A percentile compares a stretch with the other conserved stretches of the same genome.
phyloP scores from a whole-genome alignment of 75 land plant species.

The Pseudotsuga menziesii region DNA sequence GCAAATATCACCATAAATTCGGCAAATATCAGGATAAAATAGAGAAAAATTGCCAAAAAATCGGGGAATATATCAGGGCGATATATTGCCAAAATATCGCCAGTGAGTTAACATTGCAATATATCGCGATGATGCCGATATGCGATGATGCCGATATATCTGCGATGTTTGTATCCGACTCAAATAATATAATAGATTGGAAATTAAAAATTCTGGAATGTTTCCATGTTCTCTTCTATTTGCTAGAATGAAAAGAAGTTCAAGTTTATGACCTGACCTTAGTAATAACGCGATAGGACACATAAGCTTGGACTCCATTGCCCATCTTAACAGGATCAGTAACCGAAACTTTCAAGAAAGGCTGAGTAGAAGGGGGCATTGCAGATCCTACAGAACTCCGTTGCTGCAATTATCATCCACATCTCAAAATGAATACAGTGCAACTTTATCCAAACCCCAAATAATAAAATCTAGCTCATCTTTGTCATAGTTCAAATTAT shows the following conservation, averaged over 20 bases:
- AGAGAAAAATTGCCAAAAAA: too few species aligned
- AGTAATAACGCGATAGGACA: conserved; percentile 90
- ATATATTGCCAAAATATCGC: too few species aligned
- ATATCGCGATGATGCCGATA: too few species aligned
- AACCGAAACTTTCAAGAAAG: conserved; percentile 74
- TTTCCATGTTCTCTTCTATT: too few species aligned
- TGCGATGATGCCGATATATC: too few species aligned
- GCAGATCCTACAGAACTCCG: conserved; percentile 32
- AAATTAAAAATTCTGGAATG: too few species aligned
- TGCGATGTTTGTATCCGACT: too few species aligned
- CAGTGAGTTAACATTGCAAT: too few species aligned
- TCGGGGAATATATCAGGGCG: too few species aligned
- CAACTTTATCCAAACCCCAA: neutral
- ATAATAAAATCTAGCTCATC: neutral
- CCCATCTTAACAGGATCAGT: conserved; percentile 98
- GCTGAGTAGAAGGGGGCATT: conserved; percentile 40
- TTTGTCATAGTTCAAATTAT: neutral
- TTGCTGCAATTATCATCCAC: conserved; percentile 22
- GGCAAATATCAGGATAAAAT: too few species aligned
- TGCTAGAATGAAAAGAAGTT: neutral
- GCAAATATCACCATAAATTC: too few species aligned
- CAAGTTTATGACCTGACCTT: conserved; percentile 41
- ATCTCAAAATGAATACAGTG: neutral
- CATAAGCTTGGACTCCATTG: conserved; percentile 88
- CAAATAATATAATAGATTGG: too few species aligned